Evolutionary conservation across 2,329 filamentous ascomycete species (phyloP).

Genomic region (Aureobasidium sp.): DNA sequence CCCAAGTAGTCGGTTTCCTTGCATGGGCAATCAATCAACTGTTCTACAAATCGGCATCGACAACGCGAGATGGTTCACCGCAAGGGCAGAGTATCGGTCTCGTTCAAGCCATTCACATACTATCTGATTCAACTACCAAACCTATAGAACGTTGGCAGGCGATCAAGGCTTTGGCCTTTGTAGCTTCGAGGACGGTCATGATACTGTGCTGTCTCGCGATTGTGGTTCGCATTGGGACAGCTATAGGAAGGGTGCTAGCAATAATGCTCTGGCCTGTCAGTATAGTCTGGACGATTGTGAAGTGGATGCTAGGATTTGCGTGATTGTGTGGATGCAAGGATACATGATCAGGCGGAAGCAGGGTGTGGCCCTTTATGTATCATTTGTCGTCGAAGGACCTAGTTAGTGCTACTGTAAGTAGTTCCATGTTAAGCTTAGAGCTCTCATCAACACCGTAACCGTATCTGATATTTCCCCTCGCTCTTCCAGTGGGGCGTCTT

Average conservation of each 20-base stretch:
- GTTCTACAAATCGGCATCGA: background rate
- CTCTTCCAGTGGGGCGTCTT: background rate
- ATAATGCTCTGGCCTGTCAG: slow-evolving; percentile 26
- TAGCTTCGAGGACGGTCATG: slow-evolving; percentile 21
- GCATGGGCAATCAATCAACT: background rate
- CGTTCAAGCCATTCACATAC: slow-evolving; percentile 15
- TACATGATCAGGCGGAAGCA: background rate
- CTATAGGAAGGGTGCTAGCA: slow-evolving; percentile 22
- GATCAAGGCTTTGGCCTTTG: slow-evolving; percentile 20
- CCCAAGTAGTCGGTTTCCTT: background rate
- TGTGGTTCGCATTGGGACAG: slow-evolving; percentile 23
- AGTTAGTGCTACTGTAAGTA: background rate
- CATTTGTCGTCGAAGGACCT: background rate
- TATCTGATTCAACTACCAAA: slow-evolving; percentile 19
- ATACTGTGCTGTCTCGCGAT: slow-evolving; percentile 22
- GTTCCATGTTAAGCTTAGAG: background rate
- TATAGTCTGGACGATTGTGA: slow-evolving; percentile 22
- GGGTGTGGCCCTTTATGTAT: background rate
- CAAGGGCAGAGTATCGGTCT: slow-evolving; percentile 14
- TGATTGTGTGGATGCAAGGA: background rate
- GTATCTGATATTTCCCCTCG: background rate
- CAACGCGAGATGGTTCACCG: slow-evolving; percentile 4
- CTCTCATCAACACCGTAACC: background rate
- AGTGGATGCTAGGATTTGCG: slow-evolving; percentile 20
- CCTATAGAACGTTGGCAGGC: slow-evolving; percentile 23